Evolutionary conservation across 2,329 filamentous ascomycete genomes (phyloP).

Genomic region (Trichoderma asperellum): DNA sequence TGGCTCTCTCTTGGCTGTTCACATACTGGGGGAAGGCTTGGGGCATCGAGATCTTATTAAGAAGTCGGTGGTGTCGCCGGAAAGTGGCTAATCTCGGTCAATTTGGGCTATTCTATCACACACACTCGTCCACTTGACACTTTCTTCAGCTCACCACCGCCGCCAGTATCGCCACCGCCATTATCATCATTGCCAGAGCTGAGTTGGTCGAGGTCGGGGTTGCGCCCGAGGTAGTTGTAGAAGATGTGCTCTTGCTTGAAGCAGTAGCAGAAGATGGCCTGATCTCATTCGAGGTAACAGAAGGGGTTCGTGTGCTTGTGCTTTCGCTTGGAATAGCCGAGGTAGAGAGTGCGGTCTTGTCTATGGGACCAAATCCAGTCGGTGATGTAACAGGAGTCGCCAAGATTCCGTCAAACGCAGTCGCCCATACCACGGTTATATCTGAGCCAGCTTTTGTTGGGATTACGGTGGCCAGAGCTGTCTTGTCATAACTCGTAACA

Average conservation of each 20-base stretch:
- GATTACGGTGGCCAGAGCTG: neutral
- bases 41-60: neutral
- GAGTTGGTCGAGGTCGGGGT: neutral
- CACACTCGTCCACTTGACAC: no score
- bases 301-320: neutral
- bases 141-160: neutral
- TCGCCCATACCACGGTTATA: neutral
- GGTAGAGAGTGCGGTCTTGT: neutral
- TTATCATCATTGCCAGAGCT: neutral
- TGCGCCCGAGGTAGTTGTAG: neutral
- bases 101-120: neutral
- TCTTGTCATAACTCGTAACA: neutral
- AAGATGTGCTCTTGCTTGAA: neutral
- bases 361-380: neutral
- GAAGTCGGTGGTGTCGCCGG: no score
- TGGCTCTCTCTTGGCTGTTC: neutral
- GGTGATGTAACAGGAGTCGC: neutral
- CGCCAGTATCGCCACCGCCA: neutral
- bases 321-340: neutral
- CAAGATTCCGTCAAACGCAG: neutral
- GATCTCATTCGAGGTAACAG: neutral
- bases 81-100: constrained; percentile 10
- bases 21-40: neutral
- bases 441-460: neutral
- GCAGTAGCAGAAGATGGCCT: neutral